phyloP scores from a whole-genome alignment of 768 basidiomycete species.

The Mycena sanguinolenta region DNA sequence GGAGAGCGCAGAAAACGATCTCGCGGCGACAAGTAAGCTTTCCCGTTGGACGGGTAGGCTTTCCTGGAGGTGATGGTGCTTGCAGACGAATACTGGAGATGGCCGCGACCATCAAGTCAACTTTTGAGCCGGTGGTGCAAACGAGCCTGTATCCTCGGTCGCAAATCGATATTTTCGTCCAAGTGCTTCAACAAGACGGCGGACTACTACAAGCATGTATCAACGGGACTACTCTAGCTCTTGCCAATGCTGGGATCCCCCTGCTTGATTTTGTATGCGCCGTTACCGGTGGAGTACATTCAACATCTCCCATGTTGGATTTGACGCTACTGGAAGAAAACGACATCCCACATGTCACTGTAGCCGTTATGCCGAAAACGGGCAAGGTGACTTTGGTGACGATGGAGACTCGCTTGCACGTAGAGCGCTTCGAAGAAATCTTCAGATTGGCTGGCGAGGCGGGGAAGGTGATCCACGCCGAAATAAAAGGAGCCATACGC shows the following conservation, averaged over 20 bases:
- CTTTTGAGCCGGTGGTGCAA: constrained; percentile 96
- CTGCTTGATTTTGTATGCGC: constrained; percentile 93
- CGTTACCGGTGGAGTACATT: constrained; percentile 89
- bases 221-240: constrained; percentile 94
- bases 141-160: constrained; percentile 93
- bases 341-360: constrained; percentile 88
- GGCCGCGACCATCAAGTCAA: constrained; percentile 88
- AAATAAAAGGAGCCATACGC: constrained; percentile 85
- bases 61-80: constrained; percentile 23
- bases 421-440: constrained; percentile 93
- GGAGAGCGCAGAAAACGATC: constrained; percentile 82
- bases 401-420: constrained; percentile 95
- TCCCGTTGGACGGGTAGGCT: constrained; percentile 14
- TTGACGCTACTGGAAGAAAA: constrained; percentile 91
- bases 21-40: constrained; percentile 88
- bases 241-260: constrained; percentile 92
- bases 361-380: constrained; percentile 92
- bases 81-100: constrained; percentile 88
- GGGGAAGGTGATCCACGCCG: constrained; percentile 79
- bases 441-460: constrained; percentile 84
- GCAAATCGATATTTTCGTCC: constrained; percentile 94
- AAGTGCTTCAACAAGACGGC: constrained; percentile 95
- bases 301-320: constrained; percentile 86
- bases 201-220: constrained; percentile 92
- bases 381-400: constrained; percentile 88